A percentile compares a stretch with the other conserved stretches of the same genome.
phyloP scores from a whole-genome alignment of 2,329 filamentous ascomycete species.

The Monilinia vaccinii-corymbosi region DNA sequence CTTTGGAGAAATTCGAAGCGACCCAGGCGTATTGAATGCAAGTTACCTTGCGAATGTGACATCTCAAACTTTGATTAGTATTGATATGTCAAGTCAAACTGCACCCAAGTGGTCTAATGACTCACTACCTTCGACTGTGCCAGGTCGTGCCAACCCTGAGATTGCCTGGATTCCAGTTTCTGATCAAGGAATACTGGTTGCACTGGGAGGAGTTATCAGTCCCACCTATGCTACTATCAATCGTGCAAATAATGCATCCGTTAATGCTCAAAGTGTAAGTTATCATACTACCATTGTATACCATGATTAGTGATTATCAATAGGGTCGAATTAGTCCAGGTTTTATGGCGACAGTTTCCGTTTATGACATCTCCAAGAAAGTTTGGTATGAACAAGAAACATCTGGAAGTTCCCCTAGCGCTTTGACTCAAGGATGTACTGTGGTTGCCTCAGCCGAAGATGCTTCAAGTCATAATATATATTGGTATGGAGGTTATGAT shows the following conservation, averaged over 20 bases:
- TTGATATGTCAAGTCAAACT: constrained; percentile 48
- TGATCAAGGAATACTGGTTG: constrained; percentile 64
- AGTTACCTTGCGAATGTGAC: constrained; percentile 28
- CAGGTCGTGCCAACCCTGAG: constrained; percentile 52
- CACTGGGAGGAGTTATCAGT: constrained; percentile 63
- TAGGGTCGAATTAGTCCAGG: constrained; percentile 55
- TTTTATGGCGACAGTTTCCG: constrained; percentile 63
- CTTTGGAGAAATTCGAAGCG: constrained; percentile 40
- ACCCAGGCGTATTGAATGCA: constrained; percentile 13
- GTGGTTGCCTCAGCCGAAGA: constrained; percentile 61
- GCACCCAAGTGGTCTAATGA: constrained; percentile 47
- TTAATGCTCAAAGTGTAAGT: constrained; percentile 34
- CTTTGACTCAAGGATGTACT: constrained; percentile 63
- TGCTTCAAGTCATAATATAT: constrained; percentile 67
- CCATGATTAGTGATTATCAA: neutral
- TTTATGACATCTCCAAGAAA: constrained; percentile 62
- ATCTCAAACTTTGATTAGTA: constrained; percentile 48
- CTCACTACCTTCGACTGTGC: constrained; percentile 41
- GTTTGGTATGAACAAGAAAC: constrained; percentile 68
- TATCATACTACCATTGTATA: no score
- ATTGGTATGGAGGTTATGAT: constrained; percentile 68
- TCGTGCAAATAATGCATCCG: constrained; percentile 23
- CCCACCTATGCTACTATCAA: constrained; percentile 38
- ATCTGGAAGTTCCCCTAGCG: constrained; percentile 48
- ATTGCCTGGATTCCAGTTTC: constrained; percentile 73